Evolutionary conservation across 2,329 filamentous ascomycete genomes (phyloP).

Genomic region (Coleophoma crateriformis): DNA sequence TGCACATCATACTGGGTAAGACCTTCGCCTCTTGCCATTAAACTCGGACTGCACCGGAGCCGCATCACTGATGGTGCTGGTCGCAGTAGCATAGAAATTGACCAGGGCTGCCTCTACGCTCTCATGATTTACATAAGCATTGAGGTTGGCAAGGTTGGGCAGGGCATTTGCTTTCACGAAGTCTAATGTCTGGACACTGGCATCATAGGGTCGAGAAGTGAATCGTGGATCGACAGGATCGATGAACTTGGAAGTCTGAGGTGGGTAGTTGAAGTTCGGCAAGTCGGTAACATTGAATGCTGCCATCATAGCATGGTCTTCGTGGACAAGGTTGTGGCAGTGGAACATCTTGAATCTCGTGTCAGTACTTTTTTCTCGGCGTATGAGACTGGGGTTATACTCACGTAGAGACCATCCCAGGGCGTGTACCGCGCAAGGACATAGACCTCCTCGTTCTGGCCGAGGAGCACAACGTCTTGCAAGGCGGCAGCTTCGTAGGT

Average conservation of each 20-base stretch:
- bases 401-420: background rate
- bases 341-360: slow-evolving; percentile 28
- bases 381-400: background rate
- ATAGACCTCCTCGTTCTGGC: no score
- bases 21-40: no score
- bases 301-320: slow-evolving; percentile 27
- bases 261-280: slow-evolving; percentile 8
- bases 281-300: slow-evolving; percentile 19
- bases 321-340: slow-evolving; percentile 26
- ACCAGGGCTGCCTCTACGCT: slow-evolving; percentile 7
- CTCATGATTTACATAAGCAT: slow-evolving; percentile 16
- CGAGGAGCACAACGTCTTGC: no score
- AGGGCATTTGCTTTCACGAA: slow-evolving; percentile 7
- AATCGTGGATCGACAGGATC: slow-evolving; percentile 19
- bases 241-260: slow-evolving; percentile 11
- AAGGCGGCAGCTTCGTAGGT: no score
- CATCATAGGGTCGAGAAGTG: slow-evolving; percentile 10
- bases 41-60: no score
- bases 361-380: background rate
- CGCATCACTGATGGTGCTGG: no score
- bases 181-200: slow-evolving; percentile 9
- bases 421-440: no score
- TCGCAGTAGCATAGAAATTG: slow-evolving; percentile 5
- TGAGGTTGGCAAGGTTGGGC: slow-evolving; percentile 13
- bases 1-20: no score